Percentiles rank a stretch among this genome's conserved stretches.
phyloP scores from a whole-genome alignment of 257 asterid species.

The Echium plantagineum region DNA sequence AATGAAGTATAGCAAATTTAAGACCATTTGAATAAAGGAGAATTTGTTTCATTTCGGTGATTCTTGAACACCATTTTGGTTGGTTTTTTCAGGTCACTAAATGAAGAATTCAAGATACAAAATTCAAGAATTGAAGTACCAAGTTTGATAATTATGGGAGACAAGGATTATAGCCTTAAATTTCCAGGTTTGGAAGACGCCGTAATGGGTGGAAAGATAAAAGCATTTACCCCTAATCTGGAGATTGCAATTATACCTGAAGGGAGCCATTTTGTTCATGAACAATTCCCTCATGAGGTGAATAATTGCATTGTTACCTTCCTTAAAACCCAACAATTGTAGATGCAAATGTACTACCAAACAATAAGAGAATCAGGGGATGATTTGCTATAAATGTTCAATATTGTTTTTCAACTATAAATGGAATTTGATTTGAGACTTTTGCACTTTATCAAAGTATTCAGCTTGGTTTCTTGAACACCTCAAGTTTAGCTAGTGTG shows the following conservation, averaged over 20 bases:
- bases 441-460: no score
- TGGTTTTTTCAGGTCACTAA: constrained; percentile 16
- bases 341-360: not conserved
- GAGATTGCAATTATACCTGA: constrained; percentile 32
- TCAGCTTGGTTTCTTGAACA: no score
- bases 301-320: constrained; percentile 24
- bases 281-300: constrained; percentile 45
- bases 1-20: not conserved
- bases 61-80: not conserved
- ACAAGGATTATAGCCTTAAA: constrained; percentile 39
- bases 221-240: constrained; percentile 24
- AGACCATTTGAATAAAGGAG: not conserved
- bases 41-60: not conserved
- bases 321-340: constrained; percentile 20
- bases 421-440: no score
- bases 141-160: constrained; percentile 44
- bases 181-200: constrained; percentile 46
- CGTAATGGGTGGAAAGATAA: constrained; percentile 27
- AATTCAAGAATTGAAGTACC: constrained; percentile 26
- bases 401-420: no score
- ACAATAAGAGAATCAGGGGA: not conserved
- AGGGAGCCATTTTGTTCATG: constrained; percentile 68
- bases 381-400: not conserved
- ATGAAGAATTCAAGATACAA: constrained; percentile 18
- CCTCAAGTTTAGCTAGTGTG: no score